A percentile compares a stretch with the other conserved stretches of the same genome.
These are phyloP conservation scores for Aspergillus quadrilineatus DNA, from an alignment of 2,329 filamentous ascomycete genomes.

Conservation along the genomic window DNA sequence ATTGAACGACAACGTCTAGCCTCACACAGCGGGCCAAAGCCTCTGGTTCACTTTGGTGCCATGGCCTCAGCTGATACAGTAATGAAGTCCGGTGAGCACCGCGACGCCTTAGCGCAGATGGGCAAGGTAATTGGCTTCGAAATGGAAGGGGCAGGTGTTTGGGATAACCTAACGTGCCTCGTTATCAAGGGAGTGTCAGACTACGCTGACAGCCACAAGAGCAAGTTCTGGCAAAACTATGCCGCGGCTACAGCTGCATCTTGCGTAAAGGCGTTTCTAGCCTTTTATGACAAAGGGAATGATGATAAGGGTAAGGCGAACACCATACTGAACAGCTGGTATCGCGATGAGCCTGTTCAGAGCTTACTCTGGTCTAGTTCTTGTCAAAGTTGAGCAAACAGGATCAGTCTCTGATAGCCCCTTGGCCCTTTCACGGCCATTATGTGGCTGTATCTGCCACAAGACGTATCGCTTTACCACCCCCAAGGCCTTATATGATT, in stretches of 20 bases:
- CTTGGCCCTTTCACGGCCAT: too few species aligned
- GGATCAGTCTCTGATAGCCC: too few species aligned
- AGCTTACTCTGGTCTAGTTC: too few species aligned
- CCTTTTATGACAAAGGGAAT: too few species aligned
- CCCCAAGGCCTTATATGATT: too few species aligned
- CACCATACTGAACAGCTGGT: too few species aligned
- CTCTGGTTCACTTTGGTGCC: slow-evolving; percentile 4
- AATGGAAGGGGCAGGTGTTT: background rate
- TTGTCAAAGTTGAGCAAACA: too few species aligned
- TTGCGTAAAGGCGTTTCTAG: slow-evolving; percentile 1
- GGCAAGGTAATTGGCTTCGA: slow-evolving; percentile 2
- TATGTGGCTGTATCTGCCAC: too few species aligned
- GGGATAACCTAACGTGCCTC: background rate
- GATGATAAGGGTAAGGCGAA: too few species aligned
- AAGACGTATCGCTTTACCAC: too few species aligned
- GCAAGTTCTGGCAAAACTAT: slow-evolving; percentile 16
- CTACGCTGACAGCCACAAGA: slow-evolving; percentile 14
- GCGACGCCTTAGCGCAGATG: slow-evolving; percentile 3
- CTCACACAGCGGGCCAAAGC: background rate
- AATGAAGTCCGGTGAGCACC: slow-evolving; percentile 14
- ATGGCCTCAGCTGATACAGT: slow-evolving; percentile 16
- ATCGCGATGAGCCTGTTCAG: too few species aligned
- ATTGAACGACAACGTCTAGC: background rate
- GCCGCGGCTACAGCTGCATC: slow-evolving; percentile 11
- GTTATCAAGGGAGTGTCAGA: slow-evolving; percentile 16